phyloP scores from a whole-genome alignment of 441 rosid genomes.

The Brassica balearica region DNA sequence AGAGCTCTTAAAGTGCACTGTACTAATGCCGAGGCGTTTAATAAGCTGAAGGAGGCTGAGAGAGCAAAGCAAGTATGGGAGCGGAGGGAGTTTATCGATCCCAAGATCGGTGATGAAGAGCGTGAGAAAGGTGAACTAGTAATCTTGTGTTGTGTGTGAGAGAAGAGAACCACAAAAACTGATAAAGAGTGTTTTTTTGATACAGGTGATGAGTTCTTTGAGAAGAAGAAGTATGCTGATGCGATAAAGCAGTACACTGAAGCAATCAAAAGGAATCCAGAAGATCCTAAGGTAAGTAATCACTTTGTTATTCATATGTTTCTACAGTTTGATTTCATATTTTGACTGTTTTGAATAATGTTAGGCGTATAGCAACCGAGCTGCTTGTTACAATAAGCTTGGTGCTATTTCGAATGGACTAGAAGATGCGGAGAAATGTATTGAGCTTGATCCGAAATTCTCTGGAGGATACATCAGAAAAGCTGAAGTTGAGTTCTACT shows the following conservation, averaged over 20 bases:
- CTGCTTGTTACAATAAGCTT: conserved; percentile 90
- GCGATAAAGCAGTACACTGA: conserved; percentile 86
- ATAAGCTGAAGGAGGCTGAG: conserved; percentile 80
- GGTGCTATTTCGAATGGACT: conserved; percentile 85
- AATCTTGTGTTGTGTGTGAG: neutral
- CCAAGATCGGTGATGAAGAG: conserved; percentile 78
- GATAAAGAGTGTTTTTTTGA: conserved; percentile 10
- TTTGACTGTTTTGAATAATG: neutral
- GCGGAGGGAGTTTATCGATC: conserved; percentile 80
- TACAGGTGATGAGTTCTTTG: conserved; percentile 81
- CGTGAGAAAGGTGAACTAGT: conserved; percentile 74
- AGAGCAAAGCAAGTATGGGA: conserved; percentile 81
- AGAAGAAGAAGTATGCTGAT: conserved; percentile 80
- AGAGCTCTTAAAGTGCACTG: conserved; percentile 92
- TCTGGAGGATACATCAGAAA: conserved; percentile 85
- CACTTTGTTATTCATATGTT: neutral
- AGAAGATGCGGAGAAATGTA: conserved; percentile 93
- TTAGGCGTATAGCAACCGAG: conserved; percentile 83
- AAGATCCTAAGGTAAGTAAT: conserved; percentile 62
- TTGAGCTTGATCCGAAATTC: conserved; percentile 87
- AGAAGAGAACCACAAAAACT: neutral
- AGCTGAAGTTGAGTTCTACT: conserved; percentile 80
- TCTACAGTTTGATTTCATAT: neutral
- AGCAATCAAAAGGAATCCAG: conserved; percentile 78
- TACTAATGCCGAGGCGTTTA: conserved; percentile 73